phyloP scores from a whole-genome alignment of 306 rosid genomes.

The Aeschynomene evenia region DNA sequence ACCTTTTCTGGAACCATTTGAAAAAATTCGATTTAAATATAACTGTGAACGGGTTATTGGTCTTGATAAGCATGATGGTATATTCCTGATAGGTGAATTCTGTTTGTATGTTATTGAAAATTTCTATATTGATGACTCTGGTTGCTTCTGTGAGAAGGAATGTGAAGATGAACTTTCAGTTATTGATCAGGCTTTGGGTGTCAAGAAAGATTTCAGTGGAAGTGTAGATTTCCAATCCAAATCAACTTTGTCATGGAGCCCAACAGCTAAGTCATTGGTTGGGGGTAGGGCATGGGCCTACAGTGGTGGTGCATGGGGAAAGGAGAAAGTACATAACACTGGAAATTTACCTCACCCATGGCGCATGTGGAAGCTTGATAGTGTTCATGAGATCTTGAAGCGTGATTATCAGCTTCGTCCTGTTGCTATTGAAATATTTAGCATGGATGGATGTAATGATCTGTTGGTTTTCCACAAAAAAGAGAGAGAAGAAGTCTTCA shows the following conservation, averaged over 20 bases:
- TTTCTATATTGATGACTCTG: constrained; percentile 80
- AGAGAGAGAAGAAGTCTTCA: constrained; percentile 97
- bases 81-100: constrained; percentile 89
- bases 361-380: constrained; percentile 98
- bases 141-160: constrained; percentile 91
- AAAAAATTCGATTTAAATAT: constrained; percentile 82
- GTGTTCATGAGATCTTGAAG: constrained; percentile 97
- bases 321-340: constrained; percentile 76
- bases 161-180: constrained; percentile 85
- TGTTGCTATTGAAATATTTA: constrained; percentile 97
- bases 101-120: constrained; percentile 94
- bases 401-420: constrained; percentile 99
- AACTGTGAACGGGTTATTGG: constrained; percentile 97
- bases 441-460: constrained; percentile 99
- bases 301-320: constrained; percentile 99
- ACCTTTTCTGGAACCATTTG: constrained; percentile 88
- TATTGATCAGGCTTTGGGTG: constrained; percentile 98
- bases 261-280: constrained; percentile 58
- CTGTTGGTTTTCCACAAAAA: constrained; percentile 97
- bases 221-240: constrained; percentile 81
- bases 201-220: constrained; percentile 70
- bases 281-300: constrained; percentile 99
- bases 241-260: constrained; percentile 71
- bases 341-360: constrained; percentile 93
- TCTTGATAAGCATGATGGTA: constrained; percentile 98